Evolutionary conservation across 768 basidiomycete genomes (phyloP).

Genomic region (Tricholoma terreum): DNA sequence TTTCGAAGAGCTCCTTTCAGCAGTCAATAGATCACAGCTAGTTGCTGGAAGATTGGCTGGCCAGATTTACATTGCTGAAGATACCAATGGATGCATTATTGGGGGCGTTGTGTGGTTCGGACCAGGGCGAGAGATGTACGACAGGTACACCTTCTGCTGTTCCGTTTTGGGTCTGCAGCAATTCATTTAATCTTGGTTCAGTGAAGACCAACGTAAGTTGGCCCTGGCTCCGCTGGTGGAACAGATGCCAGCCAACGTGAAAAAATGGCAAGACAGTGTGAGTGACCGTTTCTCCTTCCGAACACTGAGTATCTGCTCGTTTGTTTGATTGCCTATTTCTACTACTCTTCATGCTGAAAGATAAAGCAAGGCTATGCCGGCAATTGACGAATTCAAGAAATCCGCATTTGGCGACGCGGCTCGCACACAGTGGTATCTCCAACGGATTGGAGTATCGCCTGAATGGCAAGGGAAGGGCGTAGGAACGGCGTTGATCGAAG

Average conservation of each 20-base stretch:
- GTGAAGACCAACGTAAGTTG: constrained; percentile 9
- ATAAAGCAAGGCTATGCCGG: neutral
- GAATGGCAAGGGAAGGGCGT: constrained; percentile 11
- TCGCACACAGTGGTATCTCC: constrained; percentile 9
- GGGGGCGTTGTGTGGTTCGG: constrained; percentile 8
- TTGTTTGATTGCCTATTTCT: too few relatives aligned
- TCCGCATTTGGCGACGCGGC: constrained; percentile 4
- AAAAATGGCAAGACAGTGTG: constrained; percentile 6
- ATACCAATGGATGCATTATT: constrained; percentile 1
- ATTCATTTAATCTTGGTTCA: too few relatives aligned
- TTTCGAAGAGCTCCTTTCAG: neutral
- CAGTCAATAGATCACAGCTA: constrained; percentile 7
- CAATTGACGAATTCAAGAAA: constrained; percentile 7
- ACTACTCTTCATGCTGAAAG: too few relatives aligned
- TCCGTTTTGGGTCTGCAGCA: too few relatives aligned
- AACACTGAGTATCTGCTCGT: too few relatives aligned
- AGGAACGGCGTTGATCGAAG: constrained; percentile 10
- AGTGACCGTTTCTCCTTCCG: too few relatives aligned
- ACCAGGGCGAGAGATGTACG: constrained; percentile 2
- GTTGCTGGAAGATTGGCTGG: neutral
- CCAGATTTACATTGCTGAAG: constrained; percentile 11
- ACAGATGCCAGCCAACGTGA: constrained; percentile 1
- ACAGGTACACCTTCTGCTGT: too few relatives aligned
- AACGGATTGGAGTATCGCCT: constrained; percentile 5
- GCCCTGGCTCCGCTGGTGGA: constrained; percentile 4